Conservation (phyloP, 352 stramenopile genomes). For the Globisporangium alternatum region DNA sequence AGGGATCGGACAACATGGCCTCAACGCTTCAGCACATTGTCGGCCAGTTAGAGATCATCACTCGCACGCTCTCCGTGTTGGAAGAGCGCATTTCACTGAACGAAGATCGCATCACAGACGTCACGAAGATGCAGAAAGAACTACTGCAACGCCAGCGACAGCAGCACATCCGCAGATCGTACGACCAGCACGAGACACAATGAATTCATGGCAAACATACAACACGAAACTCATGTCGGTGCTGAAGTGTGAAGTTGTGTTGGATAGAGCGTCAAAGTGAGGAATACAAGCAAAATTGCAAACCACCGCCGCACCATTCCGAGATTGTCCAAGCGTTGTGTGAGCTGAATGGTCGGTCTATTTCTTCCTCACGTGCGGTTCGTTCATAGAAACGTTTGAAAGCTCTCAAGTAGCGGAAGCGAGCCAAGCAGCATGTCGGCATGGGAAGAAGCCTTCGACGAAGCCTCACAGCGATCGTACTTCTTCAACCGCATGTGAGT, state of each 20-base stretch:
- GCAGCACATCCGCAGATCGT: conserved; percentile 13
- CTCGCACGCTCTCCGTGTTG: conserved; percentile 73
- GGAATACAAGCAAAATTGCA: not conserved
- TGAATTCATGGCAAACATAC: not conserved
- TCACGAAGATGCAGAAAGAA: conserved; percentile 59
- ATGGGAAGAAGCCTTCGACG: conserved; percentile 61
- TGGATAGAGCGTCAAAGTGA: not conserved
- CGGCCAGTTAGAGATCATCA: conserved; percentile 88
- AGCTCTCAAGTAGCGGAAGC: not conserved
- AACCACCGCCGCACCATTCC: not conserved
- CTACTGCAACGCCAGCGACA: conserved; percentile 50
- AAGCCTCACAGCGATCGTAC: conserved; percentile 32
- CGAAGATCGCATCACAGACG: conserved; percentile 73
- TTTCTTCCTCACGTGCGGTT: not conserved
- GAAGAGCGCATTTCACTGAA: conserved; percentile 84
- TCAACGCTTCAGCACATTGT: conserved; percentile 87
- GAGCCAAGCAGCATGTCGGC: conserved; percentile 16
- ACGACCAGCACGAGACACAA: conserved; percentile 5
- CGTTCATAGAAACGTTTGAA: not conserved
- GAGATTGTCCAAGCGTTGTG: not conserved
- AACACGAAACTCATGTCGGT: not conserved
- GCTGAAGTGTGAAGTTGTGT: not conserved
- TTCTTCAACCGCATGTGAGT: conserved; percentile 59
- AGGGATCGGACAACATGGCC: conserved; percentile 28
- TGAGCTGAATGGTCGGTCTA: conserved; percentile 8